These are phyloP conservation scores for Pugionium cornutum DNA, from an alignment of 345 rosid species.

Conservation along the genomic window DNA sequence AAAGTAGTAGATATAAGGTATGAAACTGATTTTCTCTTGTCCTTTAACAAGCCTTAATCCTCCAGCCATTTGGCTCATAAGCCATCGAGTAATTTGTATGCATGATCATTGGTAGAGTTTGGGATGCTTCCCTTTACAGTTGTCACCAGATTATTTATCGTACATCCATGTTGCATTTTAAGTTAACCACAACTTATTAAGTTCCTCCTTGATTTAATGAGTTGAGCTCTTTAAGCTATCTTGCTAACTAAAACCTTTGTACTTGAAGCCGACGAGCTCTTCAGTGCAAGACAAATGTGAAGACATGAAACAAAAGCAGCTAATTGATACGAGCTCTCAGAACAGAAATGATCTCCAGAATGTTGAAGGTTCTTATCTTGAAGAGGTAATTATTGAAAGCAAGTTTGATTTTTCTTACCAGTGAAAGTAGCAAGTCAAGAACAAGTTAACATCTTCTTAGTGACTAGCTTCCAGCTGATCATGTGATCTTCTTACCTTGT, in stretches of 20 bases:
- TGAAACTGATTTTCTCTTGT: conserved; percentile 16
- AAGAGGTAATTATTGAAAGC: conserved; percentile 42
- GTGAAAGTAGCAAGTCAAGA: conserved; percentile 13
- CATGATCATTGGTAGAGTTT: conserved; percentile 15
- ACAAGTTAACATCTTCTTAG: neutral
- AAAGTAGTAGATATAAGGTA: conserved; percentile 46
- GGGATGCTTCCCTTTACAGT: conserved; percentile 20
- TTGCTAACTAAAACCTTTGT: conserved; percentile 28
- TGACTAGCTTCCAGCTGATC: conserved; percentile 17
- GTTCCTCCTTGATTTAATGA: conserved; percentile 11
- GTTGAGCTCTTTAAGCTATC: conserved; percentile 19
- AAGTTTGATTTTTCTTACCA: conserved; percentile 8
- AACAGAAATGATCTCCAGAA: conserved; percentile 31
- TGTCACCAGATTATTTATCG: conserved; percentile 1
- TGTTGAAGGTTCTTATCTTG: conserved; percentile 38
- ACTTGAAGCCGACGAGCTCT: conserved; percentile 49
- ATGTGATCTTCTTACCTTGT: conserved; percentile 13
- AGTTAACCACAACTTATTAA: conserved; percentile 17
- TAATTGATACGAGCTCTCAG: conserved; percentile 36
- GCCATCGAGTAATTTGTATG: neutral
- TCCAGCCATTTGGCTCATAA: conserved; percentile 10
- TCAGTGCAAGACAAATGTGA: conserved; percentile 38
- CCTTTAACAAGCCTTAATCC: conserved; percentile 14
- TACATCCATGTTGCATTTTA: conserved; percentile 12
- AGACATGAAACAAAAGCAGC: conserved; percentile 36